Evolutionary conservation across 352 stramenopile species (phyloP).

Genomic region (Halophytophthora batemanensis): DNA sequence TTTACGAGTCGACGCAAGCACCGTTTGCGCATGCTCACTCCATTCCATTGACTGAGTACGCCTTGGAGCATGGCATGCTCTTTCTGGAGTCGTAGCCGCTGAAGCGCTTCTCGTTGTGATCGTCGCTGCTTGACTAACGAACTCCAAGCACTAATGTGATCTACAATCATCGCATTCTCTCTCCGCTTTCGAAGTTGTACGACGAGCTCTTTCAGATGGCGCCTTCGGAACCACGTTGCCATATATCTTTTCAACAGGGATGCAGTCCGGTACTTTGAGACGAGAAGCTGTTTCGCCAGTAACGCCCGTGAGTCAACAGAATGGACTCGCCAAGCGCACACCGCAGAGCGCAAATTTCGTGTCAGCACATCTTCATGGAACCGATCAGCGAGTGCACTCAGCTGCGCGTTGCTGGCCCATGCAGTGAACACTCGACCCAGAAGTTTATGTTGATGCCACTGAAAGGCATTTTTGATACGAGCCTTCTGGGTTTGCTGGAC

Average conservation of each 20-base stretch:
- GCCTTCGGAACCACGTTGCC: slow-evolving; percentile 11
- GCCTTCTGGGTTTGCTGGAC: slow-evolving; percentile 1
- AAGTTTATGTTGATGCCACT: slow-evolving; percentile 16
- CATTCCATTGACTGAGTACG: slow-evolving; percentile 24
- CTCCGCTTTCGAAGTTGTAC: slow-evolving; percentile 3
- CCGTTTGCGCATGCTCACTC: slow-evolving; percentile 22
- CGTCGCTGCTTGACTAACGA: slow-evolving; percentile 5
- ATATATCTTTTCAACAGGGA: slow-evolving; percentile 4
- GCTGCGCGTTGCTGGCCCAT: slow-evolving; percentile 7
- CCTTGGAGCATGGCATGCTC: slow-evolving; percentile 4
- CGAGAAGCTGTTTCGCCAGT: neutral
- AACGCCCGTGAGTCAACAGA: neutral
- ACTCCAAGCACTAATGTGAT: slow-evolving; percentile 17
- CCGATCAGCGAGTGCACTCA: neutral
- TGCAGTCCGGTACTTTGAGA: slow-evolving; percentile 9
- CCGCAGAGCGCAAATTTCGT: slow-evolving; percentile 1
- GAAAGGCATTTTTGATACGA: slow-evolving; percentile 4
- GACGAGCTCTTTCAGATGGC: slow-evolving; percentile 6
- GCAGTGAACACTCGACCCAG: neutral
- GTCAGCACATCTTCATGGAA: slow-evolving; percentile 4
- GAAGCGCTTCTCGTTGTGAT: slow-evolving; percentile 1
- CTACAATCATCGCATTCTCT: slow-evolving; percentile 4
- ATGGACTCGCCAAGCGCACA: slow-evolving; percentile 6
- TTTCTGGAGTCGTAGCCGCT: slow-evolving; percentile 1
- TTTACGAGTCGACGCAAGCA: slow-evolving; percentile 39